Conservation (phyloP, 371 early-diverging fungal genomes). For the Lichtheimia ornata region DNA sequence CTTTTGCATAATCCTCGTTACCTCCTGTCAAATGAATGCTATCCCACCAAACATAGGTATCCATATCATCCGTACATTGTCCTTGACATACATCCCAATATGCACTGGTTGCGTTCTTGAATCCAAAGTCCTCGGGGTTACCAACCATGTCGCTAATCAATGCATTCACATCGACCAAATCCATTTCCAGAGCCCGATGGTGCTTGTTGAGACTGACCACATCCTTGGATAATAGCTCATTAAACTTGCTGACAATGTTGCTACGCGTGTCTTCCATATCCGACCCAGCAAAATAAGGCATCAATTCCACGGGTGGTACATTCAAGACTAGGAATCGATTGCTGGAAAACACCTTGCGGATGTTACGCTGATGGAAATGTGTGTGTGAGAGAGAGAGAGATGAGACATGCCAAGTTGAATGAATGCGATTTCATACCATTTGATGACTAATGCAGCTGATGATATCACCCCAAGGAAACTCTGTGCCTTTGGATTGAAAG, state of each 20-base stretch:
- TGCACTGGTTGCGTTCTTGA: slow-evolving; percentile 32
- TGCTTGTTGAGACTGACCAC: slow-evolving; percentile 31
- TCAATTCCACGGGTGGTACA: slow-evolving; percentile 37
- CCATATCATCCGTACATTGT: slow-evolving; percentile 31
- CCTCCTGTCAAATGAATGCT: slow-evolving; percentile 47
- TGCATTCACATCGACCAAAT: slow-evolving; percentile 30
- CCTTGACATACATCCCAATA: slow-evolving; percentile 52
- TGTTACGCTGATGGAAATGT: slow-evolving; percentile 22
- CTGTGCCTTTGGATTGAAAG: slow-evolving; percentile 7
- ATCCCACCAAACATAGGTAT: slow-evolving; percentile 53
- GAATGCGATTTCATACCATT: slow-evolving; percentile 23
- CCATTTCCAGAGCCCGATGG: slow-evolving; percentile 30
- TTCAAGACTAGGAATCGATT: slow-evolving; percentile 37
- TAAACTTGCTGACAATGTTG: slow-evolving; percentile 26
- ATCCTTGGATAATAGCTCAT: slow-evolving; percentile 24
- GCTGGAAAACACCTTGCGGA: slow-evolving; percentile 38
- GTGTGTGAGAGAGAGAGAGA: background rate
- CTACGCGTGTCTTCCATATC: slow-evolving; percentile 17
- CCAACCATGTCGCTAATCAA: slow-evolving; percentile 32
- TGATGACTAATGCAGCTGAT: slow-evolving; percentile 38
- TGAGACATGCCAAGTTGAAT: background rate
- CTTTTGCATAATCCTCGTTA: slow-evolving; percentile 1
- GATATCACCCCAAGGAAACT: slow-evolving; percentile 12
- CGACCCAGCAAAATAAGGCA: slow-evolving; percentile 33
- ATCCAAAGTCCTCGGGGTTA: slow-evolving; percentile 30